A percentile compares a stretch with the other conserved stretches of the same genome.
Evolutionary conservation across 305 asterid genomes (phyloP).

Genomic region (Fraxinus sp.): DNA sequence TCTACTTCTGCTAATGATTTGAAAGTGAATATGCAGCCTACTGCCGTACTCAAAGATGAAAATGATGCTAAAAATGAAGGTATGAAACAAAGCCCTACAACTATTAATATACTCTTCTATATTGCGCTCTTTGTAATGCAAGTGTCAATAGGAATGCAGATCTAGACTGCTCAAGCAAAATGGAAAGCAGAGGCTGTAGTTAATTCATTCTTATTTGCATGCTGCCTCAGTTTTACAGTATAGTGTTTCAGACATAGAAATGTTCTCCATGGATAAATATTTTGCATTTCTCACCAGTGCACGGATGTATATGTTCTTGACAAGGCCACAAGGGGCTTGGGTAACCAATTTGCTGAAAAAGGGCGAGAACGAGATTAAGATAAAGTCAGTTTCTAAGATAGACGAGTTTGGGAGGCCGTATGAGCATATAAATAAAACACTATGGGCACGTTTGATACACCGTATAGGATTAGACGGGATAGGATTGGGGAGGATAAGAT

Average conservation of each 20-base stretch:
- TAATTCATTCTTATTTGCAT: not conserved
- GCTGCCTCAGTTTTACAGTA: not conserved
- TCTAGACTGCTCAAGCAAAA: conserved; percentile 2
- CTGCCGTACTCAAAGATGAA: conserved; percentile 16
- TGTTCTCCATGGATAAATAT: not conserved
- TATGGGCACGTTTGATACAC: not conserved
- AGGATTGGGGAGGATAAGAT: not conserved
- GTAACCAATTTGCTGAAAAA: not conserved
- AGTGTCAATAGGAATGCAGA: conserved; percentile 1
- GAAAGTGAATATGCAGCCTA: conserved; percentile 24
- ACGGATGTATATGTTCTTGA: not conserved
- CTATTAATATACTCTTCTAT: not conserved
- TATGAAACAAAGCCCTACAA: conserved; percentile 18
- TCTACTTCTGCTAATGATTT: conserved; percentile 20
- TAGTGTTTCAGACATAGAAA: not conserved
- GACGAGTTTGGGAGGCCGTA: not conserved
- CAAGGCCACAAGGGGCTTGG: not conserved
- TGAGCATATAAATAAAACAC: not conserved
- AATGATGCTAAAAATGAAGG: conserved; percentile 38
- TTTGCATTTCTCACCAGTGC: not conserved
- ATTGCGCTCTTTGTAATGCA: not conserved
- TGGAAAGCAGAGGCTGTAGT: not conserved
- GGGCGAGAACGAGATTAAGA: not conserved
- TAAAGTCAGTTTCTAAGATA: not conserved
- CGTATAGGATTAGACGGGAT: not conserved